A percentile compares a stretch with the other conserved stretches of the same genome.
These are phyloP conservation scores for Tritrichomonas foetus DNA, from an alignment of 208 protist species.

Conservation along the genomic window DNA sequence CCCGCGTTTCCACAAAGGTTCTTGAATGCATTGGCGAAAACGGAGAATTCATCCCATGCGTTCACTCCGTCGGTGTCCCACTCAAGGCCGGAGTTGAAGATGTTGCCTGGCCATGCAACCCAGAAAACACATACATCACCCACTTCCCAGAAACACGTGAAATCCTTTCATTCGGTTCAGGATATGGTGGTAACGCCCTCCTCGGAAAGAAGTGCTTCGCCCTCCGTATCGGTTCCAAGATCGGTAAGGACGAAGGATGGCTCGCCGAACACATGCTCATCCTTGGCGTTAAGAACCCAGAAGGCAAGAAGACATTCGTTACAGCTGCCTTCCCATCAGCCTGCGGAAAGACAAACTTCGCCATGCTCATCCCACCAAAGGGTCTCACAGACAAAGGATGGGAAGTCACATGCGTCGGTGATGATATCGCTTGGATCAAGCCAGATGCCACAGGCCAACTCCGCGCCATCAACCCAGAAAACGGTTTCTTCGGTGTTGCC, in stretches of 20 bases:
- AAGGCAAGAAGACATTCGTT: constrained; percentile 67
- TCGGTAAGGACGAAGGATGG: too few species aligned
- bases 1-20: constrained; percentile 44
- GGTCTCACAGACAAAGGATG: constrained; percentile 63
- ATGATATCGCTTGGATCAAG: too few species aligned
- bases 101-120: too few species aligned
- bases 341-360: too few species aligned
- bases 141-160: constrained; percentile 63
- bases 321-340: constrained; percentile 67
- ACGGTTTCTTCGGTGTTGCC: too few species aligned
- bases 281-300: too few species aligned
- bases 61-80: constrained; percentile 53
- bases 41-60: constrained; percentile 47
- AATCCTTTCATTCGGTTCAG: constrained; percentile 63
- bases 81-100: constrained; percentile 42
- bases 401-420: too few species aligned
- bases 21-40: too few species aligned
- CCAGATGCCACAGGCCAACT: constrained; percentile 57
- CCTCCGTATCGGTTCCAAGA: constrained; percentile 63
- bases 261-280: too few species aligned
- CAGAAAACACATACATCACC: too few species aligned
- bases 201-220: constrained; percentile 74
- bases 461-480: too few species aligned
- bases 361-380: constrained; percentile 72
- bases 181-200: too few species aligned